Evolutionary conservation across 2,329 filamentous ascomycete genomes (phyloP).

Genomic region (Aspergillus melleus): DNA sequence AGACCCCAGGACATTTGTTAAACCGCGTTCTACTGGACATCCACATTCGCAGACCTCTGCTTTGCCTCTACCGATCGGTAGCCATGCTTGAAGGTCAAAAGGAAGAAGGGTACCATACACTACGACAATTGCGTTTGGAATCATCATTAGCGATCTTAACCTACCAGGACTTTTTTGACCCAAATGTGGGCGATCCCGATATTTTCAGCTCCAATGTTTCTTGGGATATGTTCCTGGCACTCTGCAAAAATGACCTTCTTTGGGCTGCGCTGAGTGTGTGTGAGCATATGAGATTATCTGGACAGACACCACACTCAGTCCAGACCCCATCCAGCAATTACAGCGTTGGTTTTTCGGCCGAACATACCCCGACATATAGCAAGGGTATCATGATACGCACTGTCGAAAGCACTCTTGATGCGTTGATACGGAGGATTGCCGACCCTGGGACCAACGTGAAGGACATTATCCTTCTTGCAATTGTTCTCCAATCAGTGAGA

Average conservation of each 20-base stretch:
- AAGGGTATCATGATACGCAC: constrained; percentile 28
- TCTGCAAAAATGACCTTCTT: constrained; percentile 32
- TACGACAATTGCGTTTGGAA: constrained; percentile 25
- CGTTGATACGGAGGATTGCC: constrained; percentile 26
- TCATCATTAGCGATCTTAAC: constrained; percentile 27
- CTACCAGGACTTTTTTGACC: constrained; percentile 36
- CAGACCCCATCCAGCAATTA: background rate
- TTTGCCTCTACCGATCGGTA: constrained; percentile 30
- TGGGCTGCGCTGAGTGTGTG: constrained; percentile 33
- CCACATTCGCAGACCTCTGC: constrained; percentile 29
- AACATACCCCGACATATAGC: constrained; percentile 4
- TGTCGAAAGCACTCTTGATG: constrained; percentile 32
- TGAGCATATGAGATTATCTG: constrained; percentile 25
- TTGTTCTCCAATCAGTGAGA: constrained; percentile 30
- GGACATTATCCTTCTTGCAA: constrained; percentile 30
- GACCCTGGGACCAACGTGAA: constrained; percentile 32
- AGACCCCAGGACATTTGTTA: constrained; percentile 7
- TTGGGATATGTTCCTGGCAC: constrained; percentile 29
- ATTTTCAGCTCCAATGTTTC: constrained; percentile 20
- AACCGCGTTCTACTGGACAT: constrained; percentile 29
- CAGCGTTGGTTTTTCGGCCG: background rate
- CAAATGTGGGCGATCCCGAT: constrained; percentile 27
- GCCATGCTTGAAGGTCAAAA: constrained; percentile 13
- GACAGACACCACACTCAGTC: constrained; percentile 1
- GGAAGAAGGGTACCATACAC: constrained; percentile 18